phyloP scores from a whole-genome alignment of 495 filamentous ascomycete species.

The Saxophila tyrrhenica region DNA sequence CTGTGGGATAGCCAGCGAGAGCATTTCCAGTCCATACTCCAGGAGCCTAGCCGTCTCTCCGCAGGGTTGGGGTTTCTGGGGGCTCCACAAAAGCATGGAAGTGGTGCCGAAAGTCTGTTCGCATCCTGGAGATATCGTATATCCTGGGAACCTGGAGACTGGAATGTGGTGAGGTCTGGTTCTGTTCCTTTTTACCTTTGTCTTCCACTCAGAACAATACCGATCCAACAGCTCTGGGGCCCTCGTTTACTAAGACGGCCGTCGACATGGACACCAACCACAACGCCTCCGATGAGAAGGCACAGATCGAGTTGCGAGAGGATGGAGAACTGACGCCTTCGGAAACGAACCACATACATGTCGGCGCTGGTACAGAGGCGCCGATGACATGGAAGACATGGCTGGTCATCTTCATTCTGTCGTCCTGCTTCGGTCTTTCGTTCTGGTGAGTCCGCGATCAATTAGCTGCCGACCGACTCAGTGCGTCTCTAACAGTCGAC shows the following conservation, averaged over 20 bases:
- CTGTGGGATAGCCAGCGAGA: background rate
- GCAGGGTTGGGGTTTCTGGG: background rate
- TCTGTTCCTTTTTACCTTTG: too few species aligned
- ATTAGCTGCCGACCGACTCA: background rate
- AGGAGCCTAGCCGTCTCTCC: background rate
- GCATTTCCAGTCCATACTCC: background rate
- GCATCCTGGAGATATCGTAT: too few species aligned
- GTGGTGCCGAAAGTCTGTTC: background rate
- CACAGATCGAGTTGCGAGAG: background rate
- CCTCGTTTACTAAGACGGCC: too few species aligned
- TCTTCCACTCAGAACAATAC: too few species aligned
- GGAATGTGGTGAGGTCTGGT: too few species aligned
- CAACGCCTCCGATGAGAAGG: background rate
- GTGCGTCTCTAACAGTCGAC: background rate
- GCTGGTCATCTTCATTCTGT: constrained; percentile 17
- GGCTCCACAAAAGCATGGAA: background rate
- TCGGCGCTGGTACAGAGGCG: background rate
- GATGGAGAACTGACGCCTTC: background rate
- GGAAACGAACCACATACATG: background rate
- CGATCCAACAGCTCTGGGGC: too few species aligned
- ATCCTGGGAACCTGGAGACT: too few species aligned
- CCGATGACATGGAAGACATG: background rate
- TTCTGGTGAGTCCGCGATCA: constrained; percentile 20
- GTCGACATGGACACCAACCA: background rate
- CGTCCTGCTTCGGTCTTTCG: constrained; percentile 24